Base-by-base conservation (phyloP, 345 rosid genomes). In the Leavenworthia alabamica region DNA sequence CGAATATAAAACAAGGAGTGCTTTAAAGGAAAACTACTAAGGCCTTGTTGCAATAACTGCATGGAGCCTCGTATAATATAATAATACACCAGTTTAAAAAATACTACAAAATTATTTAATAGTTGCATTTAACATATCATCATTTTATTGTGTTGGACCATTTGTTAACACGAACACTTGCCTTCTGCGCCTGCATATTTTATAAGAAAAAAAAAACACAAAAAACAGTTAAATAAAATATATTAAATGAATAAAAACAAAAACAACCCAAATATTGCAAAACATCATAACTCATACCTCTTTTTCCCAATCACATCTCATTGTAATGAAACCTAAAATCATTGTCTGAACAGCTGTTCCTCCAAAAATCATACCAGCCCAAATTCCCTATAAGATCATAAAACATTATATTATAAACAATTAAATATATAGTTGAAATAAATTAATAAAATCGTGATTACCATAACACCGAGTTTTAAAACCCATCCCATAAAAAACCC, bases 331-430 rank as follows among this genome's bases (percentile, higher is more conserved):
- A 24, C 59, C 58, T 42, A 89, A 59, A 19, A 86, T 75, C 56
- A 78, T 6, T 2, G 94, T 89, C 36, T 89, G 96, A 46, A 82
- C 31, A 14, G 88, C 86, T 0, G 96, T 86, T 43, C 96, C 94
- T n/a, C 89, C 94, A 19, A 84, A 85, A 2, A 89, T 89, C 96
- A 84, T 89, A 51, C 96, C 96, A 35, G 79, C 90, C 96, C 96
- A 89, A n/a, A 89, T 82, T 27, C 96, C 94, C 96, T 88, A 14
- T 2, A 39, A 45, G 36, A 32, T 32, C 15, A 11, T 4, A 26
- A 46, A 23, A 50, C 31, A 20, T 20, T 20, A 20, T 20, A 20
- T 20, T n/a, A 28, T 16, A 37, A n/a, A 37, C n/a, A n/a, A 1
- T n/a, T 5, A 5, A 26, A 26, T 26, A 22, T 3, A n/a, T 23